These are phyloP conservation scores for Tolypocladium guangdongense DNA, from an alignment of 2,329 filamentous ascomycete genomes.

Conservation along the genomic window DNA sequence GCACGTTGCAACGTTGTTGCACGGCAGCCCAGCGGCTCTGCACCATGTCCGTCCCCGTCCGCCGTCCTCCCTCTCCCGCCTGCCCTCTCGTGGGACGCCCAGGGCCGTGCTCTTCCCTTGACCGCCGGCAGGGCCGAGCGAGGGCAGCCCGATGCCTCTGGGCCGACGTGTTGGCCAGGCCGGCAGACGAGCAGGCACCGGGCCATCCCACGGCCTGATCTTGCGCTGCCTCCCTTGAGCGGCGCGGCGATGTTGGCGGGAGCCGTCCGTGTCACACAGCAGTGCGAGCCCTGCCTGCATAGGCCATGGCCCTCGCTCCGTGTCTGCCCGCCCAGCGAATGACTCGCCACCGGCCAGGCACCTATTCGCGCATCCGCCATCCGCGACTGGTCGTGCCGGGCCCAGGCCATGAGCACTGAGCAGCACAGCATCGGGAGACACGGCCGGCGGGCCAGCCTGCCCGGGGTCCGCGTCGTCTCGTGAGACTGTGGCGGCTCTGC, in stretches of 20 bases:
- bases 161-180: background rate
- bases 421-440: background rate
- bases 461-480: background rate
- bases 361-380: background rate
- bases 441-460: background rate
- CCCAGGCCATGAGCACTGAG: background rate
- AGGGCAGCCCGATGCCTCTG: background rate
- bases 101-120: background rate
- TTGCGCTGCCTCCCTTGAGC: background rate
- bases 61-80: background rate
- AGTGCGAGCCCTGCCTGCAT: background rate
- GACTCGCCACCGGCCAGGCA: slow-evolving; percentile 1
- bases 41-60: background rate
- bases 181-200: background rate
- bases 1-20: background rate
- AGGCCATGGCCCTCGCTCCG: background rate
- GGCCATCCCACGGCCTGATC: background rate
- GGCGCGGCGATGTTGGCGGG: background rate
- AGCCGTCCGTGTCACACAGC: background rate
- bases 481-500: background rate
- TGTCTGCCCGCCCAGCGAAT: background rate
- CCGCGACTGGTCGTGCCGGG: background rate
- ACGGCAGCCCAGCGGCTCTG: background rate
- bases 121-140: background rate
- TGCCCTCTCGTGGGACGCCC: background rate